Base-by-base conservation (phyloP, 176 grass and related monocot species). In the Aechmea fasciata region DNA sequence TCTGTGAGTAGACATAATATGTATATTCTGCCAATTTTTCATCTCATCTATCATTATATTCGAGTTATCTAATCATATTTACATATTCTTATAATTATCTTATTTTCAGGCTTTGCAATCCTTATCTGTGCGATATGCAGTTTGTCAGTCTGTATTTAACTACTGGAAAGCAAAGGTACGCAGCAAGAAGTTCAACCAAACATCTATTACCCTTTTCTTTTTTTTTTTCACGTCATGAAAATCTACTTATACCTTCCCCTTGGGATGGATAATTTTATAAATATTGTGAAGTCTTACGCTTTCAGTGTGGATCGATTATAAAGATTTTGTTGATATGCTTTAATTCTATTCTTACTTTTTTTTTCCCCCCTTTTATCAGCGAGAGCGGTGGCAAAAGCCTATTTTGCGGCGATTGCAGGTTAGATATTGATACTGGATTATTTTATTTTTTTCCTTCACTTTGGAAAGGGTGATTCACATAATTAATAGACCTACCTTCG, bases 141-240 rank as follows among this genome's bases (percentile, higher is more conserved):
- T 93, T 80, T 81, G 87, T 71, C 87, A 93, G 48, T 86, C 87
- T 79, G 82, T 99, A 90, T 99, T 90, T 90, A 93, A 81, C 69
- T 93, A 85, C 73, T 99, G 94, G 94, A 93, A 87, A 85, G 69
- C 77, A 48, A 99, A 99, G 94, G 94, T 99, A 93, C 66, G 5
- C 15, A 9, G 15, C 20, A 61, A 61, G 15, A 18, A 20, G 2
- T 61, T 2, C 20, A 9, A 61, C 55, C 10, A 0, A 2, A 61
- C 17, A n/a, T 19, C 20, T 9, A 18, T 19, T 20, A 18, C 9
- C 2, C 9, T 61, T 10, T 61, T 17, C 20, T 61, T 15, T 22
- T 61, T 23, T 61, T 23, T 22, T 61, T 61, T 12, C 15, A 61
- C n/a, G 10, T 20, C 55, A 18, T 17, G 13, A 9, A 61, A 61